Base-by-base conservation (phyloP, 1,139 yeast species). In the Kodamaea alishanica region DNA sequence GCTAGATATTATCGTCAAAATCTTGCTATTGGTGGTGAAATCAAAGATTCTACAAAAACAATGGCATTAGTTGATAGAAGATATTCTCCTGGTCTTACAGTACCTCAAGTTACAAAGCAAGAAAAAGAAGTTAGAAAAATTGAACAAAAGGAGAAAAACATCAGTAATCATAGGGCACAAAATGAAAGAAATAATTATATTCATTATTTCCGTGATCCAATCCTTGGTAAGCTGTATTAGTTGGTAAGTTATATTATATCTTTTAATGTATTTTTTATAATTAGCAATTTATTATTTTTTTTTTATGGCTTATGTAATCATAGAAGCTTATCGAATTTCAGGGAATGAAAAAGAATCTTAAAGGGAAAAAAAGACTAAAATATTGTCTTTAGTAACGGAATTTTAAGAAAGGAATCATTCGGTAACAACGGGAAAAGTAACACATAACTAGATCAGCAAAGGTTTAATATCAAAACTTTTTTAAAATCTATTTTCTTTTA, bases 1-100 rank as follows among this genome's bases (percentile, higher is more conserved):
- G 53, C 60, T n/a, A 58, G 70, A 32, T 67, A 69, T 41, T 65
- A 69, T 40, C 70, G 72, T 37, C 78, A 68, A 45, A 67, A 61
- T 36, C 51, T 65, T 22, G 54, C 60, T 0, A 37, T 51, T 10
- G 65, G 68, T 2, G 40, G 54, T 6, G 61, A 51, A 8, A 38
- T 52, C 7, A 38, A 37, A 3, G 73, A 68, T 8, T 56, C 65
- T 0, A 55, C 52, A 30, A 62, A 49, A 35, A 65, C 75, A 0
- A 65, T 67, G 24, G 70, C 72, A 0, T 43, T 70, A 31, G 69
- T 60, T 2, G 75, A 70, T 45, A 51, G 73, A 34, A 53, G 75
- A 36, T 60, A 54, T 42, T 65, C 73, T 0, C 70, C 75, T 1
- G 76, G 75, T 1, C 49, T 70, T 25, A 57, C 68, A 0, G 38